Conservation (phyloP, 768 basidiomycete genomes). For the Gymnopilus dilepis region DNA sequence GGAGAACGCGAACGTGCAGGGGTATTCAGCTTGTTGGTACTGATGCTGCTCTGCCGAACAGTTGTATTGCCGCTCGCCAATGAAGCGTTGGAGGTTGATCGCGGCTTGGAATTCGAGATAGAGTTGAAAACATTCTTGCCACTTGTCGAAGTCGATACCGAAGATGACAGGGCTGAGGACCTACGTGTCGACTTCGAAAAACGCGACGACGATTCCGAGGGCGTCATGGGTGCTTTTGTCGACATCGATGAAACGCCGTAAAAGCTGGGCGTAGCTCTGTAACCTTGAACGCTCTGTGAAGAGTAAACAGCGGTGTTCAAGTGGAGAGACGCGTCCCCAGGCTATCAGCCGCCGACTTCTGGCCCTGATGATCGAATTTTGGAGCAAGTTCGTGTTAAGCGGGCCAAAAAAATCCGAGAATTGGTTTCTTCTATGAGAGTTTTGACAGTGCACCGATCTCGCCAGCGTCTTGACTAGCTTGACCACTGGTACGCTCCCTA, state of each 20-base stretch:
- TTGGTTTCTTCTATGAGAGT: too few relatives aligned
- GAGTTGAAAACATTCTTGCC: neutral
- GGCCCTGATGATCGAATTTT: conserved; percentile 2
- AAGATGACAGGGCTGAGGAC: conserved; percentile 45
- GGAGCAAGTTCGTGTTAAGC: neutral
- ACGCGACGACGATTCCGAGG: conserved; percentile 62
- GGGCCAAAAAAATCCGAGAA: neutral
- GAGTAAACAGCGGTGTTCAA: neutral
- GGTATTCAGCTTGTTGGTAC: conserved; percentile 32
- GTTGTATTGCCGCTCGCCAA: conserved; percentile 56
- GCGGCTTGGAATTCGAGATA: conserved; percentile 47
- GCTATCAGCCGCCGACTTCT: neutral
- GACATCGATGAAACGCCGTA: conserved; percentile 32
- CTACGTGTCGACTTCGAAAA: conserved; percentile 45
- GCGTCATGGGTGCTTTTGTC: conserved; percentile 34
- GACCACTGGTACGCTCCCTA: neutral
- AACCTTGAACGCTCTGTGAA: too few relatives aligned
- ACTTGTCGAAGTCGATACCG: conserved; percentile 35
- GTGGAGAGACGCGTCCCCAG: neutral
- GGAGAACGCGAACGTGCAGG: conserved; percentile 51
- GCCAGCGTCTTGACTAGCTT: neutral
- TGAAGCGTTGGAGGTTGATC: conserved; percentile 57
- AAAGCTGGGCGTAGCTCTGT: too few relatives aligned
- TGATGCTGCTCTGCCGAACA: conserved; percentile 35
- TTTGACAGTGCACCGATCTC: neutral